Conservation (phyloP, 2,329 filamentous ascomycete genomes). For the Botrytis porri region DNA sequence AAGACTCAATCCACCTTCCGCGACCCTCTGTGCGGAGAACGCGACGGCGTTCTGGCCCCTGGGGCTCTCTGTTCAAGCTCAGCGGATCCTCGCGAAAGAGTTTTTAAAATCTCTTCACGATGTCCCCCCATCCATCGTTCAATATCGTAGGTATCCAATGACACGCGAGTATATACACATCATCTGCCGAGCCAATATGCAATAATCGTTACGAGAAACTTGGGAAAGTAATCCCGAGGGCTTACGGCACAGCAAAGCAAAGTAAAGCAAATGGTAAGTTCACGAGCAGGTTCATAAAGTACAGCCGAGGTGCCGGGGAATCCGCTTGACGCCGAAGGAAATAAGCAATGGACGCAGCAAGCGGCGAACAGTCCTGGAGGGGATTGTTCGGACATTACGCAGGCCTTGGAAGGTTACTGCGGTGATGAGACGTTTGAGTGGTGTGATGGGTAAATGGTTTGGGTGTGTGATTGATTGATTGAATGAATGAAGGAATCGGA, state of each 20-base stretch:
- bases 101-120: not conserved
- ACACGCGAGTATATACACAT: not conserved
- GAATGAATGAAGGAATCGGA: not conserved
- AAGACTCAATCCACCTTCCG: not conserved
- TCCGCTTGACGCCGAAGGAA: conserved; percentile 8
- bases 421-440: not conserved
- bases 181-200: not conserved
- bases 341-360: not conserved
- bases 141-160: not conserved
- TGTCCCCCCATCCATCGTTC: not conserved
- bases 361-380: not conserved
- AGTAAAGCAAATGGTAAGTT: not conserved
- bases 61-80: not conserved
- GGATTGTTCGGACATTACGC: conserved; percentile 3
- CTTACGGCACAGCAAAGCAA: not conserved
- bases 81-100: not conserved
- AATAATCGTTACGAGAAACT: not conserved
- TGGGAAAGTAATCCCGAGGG: not conserved
- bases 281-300: not conserved
- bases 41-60: not conserved
- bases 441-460: not conserved
- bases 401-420: not conserved
- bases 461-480: not conserved
- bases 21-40: not conserved
- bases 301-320: conserved; percentile 5